Base-by-base conservation (phyloP, 805 yeast genomes). In the Candida palmyrensis region DNA sequence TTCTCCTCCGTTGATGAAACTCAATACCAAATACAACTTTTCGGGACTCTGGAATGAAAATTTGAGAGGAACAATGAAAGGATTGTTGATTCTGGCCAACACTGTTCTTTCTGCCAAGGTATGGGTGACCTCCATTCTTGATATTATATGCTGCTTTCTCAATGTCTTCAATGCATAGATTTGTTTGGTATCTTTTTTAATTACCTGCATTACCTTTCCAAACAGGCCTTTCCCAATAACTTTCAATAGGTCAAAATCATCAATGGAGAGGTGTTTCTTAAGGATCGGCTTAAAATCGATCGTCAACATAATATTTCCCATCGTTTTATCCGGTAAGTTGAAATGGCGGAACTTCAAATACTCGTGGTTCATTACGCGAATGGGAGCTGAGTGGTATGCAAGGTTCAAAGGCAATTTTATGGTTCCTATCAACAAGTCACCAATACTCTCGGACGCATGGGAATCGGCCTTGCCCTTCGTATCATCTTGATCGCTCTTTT, bases 161-260 rank as follows among this genome's bases (percentile, higher is more conserved):
- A 92, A 78, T 0, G 97, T 88, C 59, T 92, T 92, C 53, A 92
- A 67, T 2, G 98, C 98, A 57, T 92, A 92, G 16, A 92, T 80
- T 55, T 90, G 94, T 43, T 82, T 82, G 3, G 98, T 92, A 58
- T 92, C 98, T 48, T 85, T 86, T 62, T 92, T 92, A 42, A 88
- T 79, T 26, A 92, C 98, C 60, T 92, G 98, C 97, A 92, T 92
- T 34, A 92, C 98, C 61, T 92, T 92, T 33, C 98, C 98, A 56
- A 92, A 92, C 7, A 97, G 88, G 6, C 98, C 98, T 56, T 92
- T 92, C 23, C 98, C 98, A 35, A 92, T 87, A 15, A 92, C 98
- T 59, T 92, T 92, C 45, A 92, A 71, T 33, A 92, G 64, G 48
- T 88, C 96, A 61, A 92, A 90, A 52, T 90, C 96, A 37, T 88